Evolutionary conservation across 2,329 filamentous ascomycete genomes (phyloP).

Genomic region (Penicillium corylophilum): DNA sequence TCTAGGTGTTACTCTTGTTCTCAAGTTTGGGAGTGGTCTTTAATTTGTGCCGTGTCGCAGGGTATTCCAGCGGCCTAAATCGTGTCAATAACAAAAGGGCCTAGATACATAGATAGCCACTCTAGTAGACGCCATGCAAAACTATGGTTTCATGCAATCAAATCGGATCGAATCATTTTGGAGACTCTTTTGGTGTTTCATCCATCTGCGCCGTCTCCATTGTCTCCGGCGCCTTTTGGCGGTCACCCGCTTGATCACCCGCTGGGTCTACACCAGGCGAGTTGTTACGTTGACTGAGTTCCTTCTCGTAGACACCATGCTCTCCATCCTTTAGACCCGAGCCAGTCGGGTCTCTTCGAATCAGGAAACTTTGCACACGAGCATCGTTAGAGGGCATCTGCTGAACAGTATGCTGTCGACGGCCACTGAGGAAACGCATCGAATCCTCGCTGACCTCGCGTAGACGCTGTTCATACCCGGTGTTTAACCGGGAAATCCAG

Average conservation of each 20-base stretch:
- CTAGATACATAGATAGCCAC: not conserved
- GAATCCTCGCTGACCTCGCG: constrained; percentile 66
- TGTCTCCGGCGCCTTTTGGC: not conserved
- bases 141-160: not conserved
- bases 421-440: constrained; percentile 55
- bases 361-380: constrained; percentile 74
- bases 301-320: constrained; percentile 39
- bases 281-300: constrained; percentile 26
- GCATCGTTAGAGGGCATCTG: constrained; percentile 54
- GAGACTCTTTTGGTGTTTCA: not conserved
- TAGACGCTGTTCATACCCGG: constrained; percentile 64
- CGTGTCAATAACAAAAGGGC: not conserved
- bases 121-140: not conserved
- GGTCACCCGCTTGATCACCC: constrained; percentile 2
- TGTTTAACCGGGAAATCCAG: constrained; percentile 63
- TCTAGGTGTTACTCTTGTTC: no score
- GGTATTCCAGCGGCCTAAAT: not conserved
- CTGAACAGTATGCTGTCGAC: constrained; percentile 52
- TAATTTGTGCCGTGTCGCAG: not conserved
- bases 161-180: not conserved
- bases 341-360: constrained; percentile 63
- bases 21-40: not conserved
- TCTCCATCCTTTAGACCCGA: constrained; percentile 47
- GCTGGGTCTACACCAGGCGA: not conserved
- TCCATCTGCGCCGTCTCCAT: not conserved